These are phyloP conservation scores for Suillus weaverae DNA, from an alignment of 768 basidiomycete genomes.

Conservation along the genomic window DNA sequence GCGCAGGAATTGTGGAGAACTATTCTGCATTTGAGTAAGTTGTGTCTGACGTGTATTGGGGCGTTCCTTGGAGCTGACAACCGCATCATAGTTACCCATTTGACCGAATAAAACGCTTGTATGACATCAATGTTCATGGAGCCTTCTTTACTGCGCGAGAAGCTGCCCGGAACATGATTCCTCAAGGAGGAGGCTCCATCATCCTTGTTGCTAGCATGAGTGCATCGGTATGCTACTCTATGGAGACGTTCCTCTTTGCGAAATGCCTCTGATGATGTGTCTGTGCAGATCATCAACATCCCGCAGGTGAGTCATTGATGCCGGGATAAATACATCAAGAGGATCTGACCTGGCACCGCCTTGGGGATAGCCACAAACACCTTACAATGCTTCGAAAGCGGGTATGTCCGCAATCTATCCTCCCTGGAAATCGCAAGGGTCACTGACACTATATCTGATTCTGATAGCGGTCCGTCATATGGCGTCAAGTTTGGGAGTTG, in stretches of 20 bases:
- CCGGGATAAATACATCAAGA: background rate
- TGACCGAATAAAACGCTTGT: slow-evolving; percentile 79
- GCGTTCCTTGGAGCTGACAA: slow-evolving; percentile 15
- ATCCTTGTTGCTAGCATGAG: slow-evolving; percentile 91
- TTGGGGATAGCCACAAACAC: slow-evolving; percentile 70
- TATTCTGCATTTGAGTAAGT: slow-evolving; percentile 81
- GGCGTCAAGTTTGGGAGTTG: slow-evolving; percentile 89
- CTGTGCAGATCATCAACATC: slow-evolving; percentile 76
- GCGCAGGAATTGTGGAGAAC: slow-evolving; percentile 81
- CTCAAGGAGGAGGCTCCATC: slow-evolving; percentile 74
- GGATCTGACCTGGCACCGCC: background rate
- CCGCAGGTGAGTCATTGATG: slow-evolving; percentile 59
- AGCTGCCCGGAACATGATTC: slow-evolving; percentile 90
- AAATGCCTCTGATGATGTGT: slow-evolving; percentile 16
- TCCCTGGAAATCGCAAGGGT: slow-evolving; percentile 3
- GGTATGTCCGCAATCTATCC: slow-evolving; percentile 41
- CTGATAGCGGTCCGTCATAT: slow-evolving; percentile 86
- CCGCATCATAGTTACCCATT: slow-evolving; percentile 66
- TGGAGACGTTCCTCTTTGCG: slow-evolving; percentile 7
- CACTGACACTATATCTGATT: slow-evolving; percentile 10
- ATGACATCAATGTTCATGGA: slow-evolving; percentile 93
- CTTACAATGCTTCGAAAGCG: slow-evolving; percentile 95
- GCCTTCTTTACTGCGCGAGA: slow-evolving; percentile 96
- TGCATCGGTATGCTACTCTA: slow-evolving; percentile 60
- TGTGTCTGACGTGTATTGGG: background rate